Conservation (phyloP, 148 eudicot species). For the Hydrangea macrophylla region DNA sequence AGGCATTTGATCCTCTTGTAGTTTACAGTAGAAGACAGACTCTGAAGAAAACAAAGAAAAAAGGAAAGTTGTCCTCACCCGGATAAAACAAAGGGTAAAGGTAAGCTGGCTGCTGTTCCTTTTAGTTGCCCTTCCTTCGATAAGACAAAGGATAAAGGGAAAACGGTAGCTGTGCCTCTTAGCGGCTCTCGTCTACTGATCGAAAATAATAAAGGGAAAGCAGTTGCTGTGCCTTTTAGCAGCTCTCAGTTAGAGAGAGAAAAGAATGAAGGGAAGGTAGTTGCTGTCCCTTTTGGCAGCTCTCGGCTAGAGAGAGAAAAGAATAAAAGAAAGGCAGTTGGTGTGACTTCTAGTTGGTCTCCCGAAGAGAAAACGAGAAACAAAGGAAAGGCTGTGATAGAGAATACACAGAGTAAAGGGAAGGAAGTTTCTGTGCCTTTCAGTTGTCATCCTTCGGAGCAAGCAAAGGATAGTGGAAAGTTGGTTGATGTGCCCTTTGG, state of each 20-base stretch:
- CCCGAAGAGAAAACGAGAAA: too few species aligned
- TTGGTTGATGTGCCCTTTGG: too few species aligned
- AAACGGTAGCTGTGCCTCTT: constrained; percentile 6
- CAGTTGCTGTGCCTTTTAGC: constrained; percentile 14
- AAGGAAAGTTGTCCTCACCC: not conserved
- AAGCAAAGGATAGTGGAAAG: too few species aligned
- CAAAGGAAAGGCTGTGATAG: too few species aligned
- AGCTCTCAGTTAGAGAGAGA: constrained; percentile 7
- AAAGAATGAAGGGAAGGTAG: constrained; percentile 18
- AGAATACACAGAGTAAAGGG: too few species aligned
- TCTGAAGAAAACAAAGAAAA: constrained; percentile 6
- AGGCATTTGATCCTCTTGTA: not conserved
- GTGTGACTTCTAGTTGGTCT: too few species aligned
- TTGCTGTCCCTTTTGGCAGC: too few species aligned
- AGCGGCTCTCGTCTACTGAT: constrained; percentile 8
- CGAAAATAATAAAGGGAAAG: constrained; percentile 19
- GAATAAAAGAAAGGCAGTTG: too few species aligned
- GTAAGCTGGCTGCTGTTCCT: constrained; percentile 13
- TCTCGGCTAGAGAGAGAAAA: too few species aligned
- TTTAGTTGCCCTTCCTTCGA: not conserved
- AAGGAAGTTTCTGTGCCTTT: too few species aligned
- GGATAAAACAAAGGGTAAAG: constrained; percentile 15
- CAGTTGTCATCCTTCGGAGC: too few species aligned
- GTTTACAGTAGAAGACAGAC: constrained; percentile 18
- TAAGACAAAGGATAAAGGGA: constrained; percentile 15